These are phyloP conservation scores for Beauveria varroae DNA, from an alignment of 2,329 filamentous ascomycete genomes.

Conservation along the genomic window DNA sequence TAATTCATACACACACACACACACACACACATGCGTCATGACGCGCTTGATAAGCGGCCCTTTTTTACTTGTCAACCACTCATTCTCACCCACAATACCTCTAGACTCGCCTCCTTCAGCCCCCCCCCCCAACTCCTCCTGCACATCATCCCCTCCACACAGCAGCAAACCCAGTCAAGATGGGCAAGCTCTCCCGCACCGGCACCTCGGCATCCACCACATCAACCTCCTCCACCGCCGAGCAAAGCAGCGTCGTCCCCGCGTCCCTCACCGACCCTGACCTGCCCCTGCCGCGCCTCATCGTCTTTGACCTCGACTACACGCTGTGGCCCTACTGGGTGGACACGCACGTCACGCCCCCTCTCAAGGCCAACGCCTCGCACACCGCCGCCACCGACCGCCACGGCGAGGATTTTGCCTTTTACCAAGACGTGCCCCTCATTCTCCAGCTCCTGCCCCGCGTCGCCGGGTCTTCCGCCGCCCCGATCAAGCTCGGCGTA, in stretches of 20 bases:
- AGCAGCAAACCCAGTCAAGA: background rate
- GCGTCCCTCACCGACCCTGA: conserved; percentile 40
- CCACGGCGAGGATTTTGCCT: conserved; percentile 58
- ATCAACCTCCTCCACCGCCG: conserved; percentile 15
- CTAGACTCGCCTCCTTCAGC: too few relatives aligned
- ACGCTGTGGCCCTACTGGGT: conserved; percentile 99
- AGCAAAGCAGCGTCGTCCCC: conserved; percentile 19
- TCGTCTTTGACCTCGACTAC: conserved; percentile 96
- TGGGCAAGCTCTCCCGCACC: conserved; percentile 7
- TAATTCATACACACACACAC: too few relatives aligned
- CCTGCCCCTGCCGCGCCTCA: conserved; percentile 68
- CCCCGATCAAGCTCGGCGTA: conserved; percentile 50
- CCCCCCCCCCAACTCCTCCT: too few relatives aligned
- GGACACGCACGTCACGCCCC: conserved; percentile 79
- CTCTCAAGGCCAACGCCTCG: conserved; percentile 46
- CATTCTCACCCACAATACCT: too few relatives aligned
- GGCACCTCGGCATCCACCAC: conserved; percentile 13
- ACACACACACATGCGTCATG: too few relatives aligned
- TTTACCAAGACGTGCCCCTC: conserved; percentile 62
- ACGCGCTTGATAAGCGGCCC: background rate
- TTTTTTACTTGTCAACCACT: background rate
- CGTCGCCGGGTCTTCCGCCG: conserved; percentile 12
- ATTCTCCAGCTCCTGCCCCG: conserved; percentile 54
- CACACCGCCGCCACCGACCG: conserved; percentile 42
- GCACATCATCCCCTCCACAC: background rate